Base-by-base conservation (phyloP, 2,329 filamentous ascomycete genomes). In the Claviceps fusiformis region DNA sequence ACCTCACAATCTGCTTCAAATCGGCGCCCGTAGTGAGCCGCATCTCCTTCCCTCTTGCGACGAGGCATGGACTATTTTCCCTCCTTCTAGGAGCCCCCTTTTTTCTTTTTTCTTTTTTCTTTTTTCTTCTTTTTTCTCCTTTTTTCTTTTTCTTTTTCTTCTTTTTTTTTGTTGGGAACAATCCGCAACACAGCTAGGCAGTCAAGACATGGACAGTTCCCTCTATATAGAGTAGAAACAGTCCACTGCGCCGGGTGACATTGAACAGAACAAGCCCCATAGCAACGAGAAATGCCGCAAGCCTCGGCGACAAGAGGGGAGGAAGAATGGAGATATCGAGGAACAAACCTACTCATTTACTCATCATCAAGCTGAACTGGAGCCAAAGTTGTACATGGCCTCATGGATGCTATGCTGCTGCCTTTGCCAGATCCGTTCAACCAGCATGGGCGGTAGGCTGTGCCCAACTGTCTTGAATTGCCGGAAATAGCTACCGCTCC, bases 21-120 rank as follows among this genome's bases (percentile, higher is more conserved):
- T 89, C 77, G 63, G 87, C 87, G 85, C 87, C 87, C 87, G 87
- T 88, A 90, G 87, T 90, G 86, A 89, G 80, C 81, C 81, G 74
- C 79, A 76, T 75, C 71, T 67, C 68, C 67, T 66, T 63, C 60
- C 58, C 57, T 59, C 55, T 35, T 48, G 50, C 37, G 50, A 52
- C 51, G 51, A 57, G 58, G 46, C 13, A 11, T 33, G 46, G 31
- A 52, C 50, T 27, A 11, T 47, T 55, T 24, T 24, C 24, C 52
- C 27, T 47, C 54, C n/a, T 53, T 47, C 49, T 35, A 3, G 29
- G n/a, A 50, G 24, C 35, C 24, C 1, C 3, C 3, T n/a, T 6
- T n/a, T n/a, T n/a, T n/a, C n/a, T n/a, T n/a, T n/a, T n/a, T n/a
- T n/a, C n/a, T n/a, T n/a, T n/a, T n/a, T n/a, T n/a, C n/a, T n/a